These are phyloP conservation scores for Raffaelea albimanens DNA, from an alignment of 2,329 filamentous ascomycete species.

Conservation along the genomic window DNA sequence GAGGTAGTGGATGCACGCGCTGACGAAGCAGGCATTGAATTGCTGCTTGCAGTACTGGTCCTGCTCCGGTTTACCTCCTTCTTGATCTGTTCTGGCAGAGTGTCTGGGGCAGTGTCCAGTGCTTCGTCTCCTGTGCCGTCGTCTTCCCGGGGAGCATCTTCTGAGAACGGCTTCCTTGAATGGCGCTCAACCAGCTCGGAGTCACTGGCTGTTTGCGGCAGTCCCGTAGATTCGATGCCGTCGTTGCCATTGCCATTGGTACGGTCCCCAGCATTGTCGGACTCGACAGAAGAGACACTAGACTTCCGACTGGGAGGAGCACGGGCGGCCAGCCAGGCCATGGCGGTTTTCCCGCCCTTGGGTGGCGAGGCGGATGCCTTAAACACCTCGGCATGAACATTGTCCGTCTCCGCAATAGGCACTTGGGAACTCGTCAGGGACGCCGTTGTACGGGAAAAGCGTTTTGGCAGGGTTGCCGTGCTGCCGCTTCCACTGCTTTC, in stretches of 20 bases:
- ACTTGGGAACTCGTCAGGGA: constrained; percentile 52
- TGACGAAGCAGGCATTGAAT: not conserved
- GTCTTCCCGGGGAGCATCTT: too few relatives aligned
- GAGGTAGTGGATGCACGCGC: not conserved
- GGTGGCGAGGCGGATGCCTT: constrained; percentile 46
- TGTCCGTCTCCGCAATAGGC: constrained; percentile 58
- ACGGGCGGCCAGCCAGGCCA: constrained; percentile 58
- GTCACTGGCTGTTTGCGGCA: not conserved
- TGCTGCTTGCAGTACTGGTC: not conserved
- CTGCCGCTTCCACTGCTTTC: constrained; percentile 23
- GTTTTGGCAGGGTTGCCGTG: constrained; percentile 28
- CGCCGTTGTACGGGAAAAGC: constrained; percentile 47
- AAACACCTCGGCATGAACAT: constrained; percentile 55
- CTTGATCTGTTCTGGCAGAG: not conserved
- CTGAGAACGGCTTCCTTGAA: too few relatives aligned
- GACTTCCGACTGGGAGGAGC: constrained; percentile 34
- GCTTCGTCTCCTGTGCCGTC: too few relatives aligned
- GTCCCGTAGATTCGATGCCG: not conserved
- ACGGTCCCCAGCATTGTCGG: constrained; percentile 2
- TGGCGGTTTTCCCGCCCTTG: constrained; percentile 45
- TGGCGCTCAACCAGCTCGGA: too few relatives aligned
- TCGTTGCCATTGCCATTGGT: not conserved
- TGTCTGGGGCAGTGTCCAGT: too few relatives aligned
- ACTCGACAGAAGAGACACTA: constrained; percentile 19
- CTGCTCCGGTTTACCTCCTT: not conserved